phyloP scores from a whole-genome alignment of 352 stramenopile species.

The Globisporangium megalacanthum region DNA sequence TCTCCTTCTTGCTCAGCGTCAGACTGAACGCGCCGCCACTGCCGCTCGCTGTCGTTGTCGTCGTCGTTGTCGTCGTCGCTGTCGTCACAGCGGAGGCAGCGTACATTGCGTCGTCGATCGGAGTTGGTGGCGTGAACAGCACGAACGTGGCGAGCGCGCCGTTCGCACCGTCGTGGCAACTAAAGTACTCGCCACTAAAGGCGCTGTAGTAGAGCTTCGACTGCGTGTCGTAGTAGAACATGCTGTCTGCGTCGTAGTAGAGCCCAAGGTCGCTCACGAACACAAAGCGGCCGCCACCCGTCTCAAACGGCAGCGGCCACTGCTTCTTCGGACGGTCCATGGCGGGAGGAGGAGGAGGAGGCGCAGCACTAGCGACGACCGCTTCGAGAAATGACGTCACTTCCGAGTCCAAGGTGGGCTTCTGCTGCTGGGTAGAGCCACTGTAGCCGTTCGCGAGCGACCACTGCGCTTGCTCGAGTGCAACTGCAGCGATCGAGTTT shows the following conservation, averaged over 20 bases:
- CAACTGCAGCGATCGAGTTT: conserved; percentile 53
- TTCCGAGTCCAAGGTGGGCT: conserved; percentile 29
- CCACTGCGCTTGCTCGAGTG: conserved; percentile 80
- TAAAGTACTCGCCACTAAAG: conserved; percentile 67
- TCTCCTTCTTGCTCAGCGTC: conserved; percentile 47
- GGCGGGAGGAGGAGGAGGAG: conserved; percentile 9
- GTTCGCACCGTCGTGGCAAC: conserved; percentile 20
- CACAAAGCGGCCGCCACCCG: conserved; percentile 66
- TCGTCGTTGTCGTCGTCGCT: neutral
- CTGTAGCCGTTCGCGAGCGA: conserved; percentile 57
- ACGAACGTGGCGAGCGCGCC: conserved; percentile 34
- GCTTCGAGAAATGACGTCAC: conserved; percentile 53
- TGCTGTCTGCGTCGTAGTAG: conserved; percentile 77
- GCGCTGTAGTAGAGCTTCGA: conserved; percentile 73
- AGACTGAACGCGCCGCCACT: conserved; percentile 18
- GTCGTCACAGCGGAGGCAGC: conserved; percentile 3
- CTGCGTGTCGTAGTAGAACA: conserved; percentile 81
- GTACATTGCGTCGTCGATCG: conserved; percentile 38
- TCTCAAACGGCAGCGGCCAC: conserved; percentile 77
- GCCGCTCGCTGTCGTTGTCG: neutral
- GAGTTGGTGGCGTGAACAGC: conserved; percentile 37
- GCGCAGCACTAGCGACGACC: conserved; percentile 49
- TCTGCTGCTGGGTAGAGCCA: conserved; percentile 6
- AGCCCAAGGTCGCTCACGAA: conserved; percentile 60
- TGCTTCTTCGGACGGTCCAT: conserved; percentile 71